Base-by-base conservation (phyloP, 352 stramenopile genomes). In the Peronospora farinosa region DNA sequence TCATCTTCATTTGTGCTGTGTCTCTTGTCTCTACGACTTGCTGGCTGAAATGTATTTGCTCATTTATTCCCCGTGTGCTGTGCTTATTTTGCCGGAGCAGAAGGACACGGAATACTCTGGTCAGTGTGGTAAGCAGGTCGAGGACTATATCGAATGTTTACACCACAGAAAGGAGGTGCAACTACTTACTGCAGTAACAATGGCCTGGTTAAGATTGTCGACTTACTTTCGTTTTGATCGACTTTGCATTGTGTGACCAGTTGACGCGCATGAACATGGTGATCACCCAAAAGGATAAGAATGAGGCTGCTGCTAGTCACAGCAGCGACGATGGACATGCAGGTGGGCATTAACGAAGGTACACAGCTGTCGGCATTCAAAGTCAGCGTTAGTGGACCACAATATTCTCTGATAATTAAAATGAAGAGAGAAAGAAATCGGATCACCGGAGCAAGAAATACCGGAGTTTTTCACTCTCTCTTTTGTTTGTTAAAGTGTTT, bases 131-230 rank as follows among this genome's bases (percentile, higher is more conserved):
- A 76, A 88, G 72, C 64, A 91, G 62, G 83, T 94, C 12, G 86
- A 97, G 53, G 92, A 98, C 74, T 98, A 98, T 60, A 78, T 98
- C 46, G 92, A 98, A 69, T 98, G 92, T 57, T 69, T 98, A 49
- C 92, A 98, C 70, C 84, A 95, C 72, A 93, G 86, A 72, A 97
- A 97, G 69, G 90, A 97, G 78, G 84, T 95, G 56, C 38, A 56
- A 23, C 35, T n/a, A 0, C 15, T n/a, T 12, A 15, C 35, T 40
- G n/a, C 8, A 30, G 11, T 23, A 10, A n/a, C 12, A 11, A 6
- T 37, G 12, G 12, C 2, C 11, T 31, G 17, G n/a, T 17, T 30
- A 0, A 25, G 2, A 36, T n/a, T 23, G 10, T 33, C 13, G 17
- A 51, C 44, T 65, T 10, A 40, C 37, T 28, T 7, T 17, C 23